Evolutionary conservation across 73 alveolate genomes (phyloP).

Genomic region (Strombidium stylifer): DNA sequence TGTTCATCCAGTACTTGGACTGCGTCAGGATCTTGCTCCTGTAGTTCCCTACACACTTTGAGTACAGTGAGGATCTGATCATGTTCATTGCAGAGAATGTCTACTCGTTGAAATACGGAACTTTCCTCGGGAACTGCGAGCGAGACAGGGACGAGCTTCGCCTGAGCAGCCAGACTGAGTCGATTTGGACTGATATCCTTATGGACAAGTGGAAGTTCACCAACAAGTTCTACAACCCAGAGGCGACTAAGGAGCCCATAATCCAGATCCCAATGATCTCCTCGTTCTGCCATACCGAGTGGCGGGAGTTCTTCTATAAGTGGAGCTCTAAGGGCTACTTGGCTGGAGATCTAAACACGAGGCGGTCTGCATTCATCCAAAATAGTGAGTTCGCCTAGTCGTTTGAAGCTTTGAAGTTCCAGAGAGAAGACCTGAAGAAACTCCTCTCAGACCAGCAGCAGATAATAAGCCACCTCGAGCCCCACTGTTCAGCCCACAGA

Average conservation of each 20-base stretch:
- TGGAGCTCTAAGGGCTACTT: too few relatives aligned
- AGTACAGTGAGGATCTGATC: slow-evolving; percentile 80
- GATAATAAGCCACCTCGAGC: too few relatives aligned
- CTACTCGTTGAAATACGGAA: slow-evolving; percentile 86
- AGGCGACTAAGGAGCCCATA: slow-evolving; percentile 1
- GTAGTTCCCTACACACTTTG: slow-evolving; percentile 86
- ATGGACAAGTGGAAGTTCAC: slow-evolving; percentile 17
- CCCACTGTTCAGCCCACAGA: too few relatives aligned
- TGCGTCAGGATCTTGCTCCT: slow-evolving; percentile 80
- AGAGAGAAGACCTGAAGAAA: too few relatives aligned
- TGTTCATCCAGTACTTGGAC: slow-evolving; percentile 92
- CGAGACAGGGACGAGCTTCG: slow-evolving; percentile 64
- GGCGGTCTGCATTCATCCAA: too few relatives aligned
- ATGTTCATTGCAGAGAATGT: slow-evolving; percentile 78
- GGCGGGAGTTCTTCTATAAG: slow-evolving; percentile 45
- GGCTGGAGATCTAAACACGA: too few relatives aligned
- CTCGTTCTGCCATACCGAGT: slow-evolving; percentile 24
- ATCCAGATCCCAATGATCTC: slow-evolving; percentile 7
- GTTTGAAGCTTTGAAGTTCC: too few relatives aligned
- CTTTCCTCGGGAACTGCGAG: slow-evolving; percentile 87
- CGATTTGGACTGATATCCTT: slow-evolving; percentile 55
- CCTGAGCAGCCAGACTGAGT: slow-evolving; percentile 24
- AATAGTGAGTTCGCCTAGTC: too few relatives aligned
- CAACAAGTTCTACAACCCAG: slow-evolving; percentile 52
- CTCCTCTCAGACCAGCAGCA: too few relatives aligned